Evolutionary conservation across 768 basidiomycete species (phyloP).

Genomic region (Suillus variegatus): DNA sequence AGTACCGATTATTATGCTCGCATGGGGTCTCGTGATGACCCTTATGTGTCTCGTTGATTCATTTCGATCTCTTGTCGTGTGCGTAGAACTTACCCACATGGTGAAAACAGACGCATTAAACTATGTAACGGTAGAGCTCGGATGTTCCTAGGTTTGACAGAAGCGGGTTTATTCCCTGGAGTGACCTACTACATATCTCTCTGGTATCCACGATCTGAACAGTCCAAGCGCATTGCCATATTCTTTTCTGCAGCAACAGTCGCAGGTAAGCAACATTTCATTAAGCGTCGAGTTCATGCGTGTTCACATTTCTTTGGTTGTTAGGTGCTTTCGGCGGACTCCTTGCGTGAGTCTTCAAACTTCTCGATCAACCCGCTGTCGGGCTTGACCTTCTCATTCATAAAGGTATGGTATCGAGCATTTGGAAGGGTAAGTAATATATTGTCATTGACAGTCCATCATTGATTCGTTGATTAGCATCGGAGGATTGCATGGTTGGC

Average conservation of each 20-base stretch:
- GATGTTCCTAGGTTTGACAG: constrained; percentile 47
- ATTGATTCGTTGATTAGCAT: constrained; percentile 9
- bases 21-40: constrained; percentile 41
- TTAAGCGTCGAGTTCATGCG: too few relatives aligned
- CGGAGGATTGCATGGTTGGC: constrained; percentile 36
- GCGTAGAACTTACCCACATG: constrained; percentile 14
- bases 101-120: not conserved
- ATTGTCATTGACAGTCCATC: not conserved
- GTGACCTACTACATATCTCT: constrained; percentile 50
- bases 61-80: constrained; percentile 33
- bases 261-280: constrained; percentile 36
- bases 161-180: constrained; percentile 46
- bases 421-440: constrained; percentile 32
- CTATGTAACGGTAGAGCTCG: constrained; percentile 30
- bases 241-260: constrained; percentile 66
- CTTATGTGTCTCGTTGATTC: constrained; percentile 40
- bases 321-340: constrained; percentile 49
- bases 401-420: constrained; percentile 36
- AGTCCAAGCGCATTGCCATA: constrained; percentile 57
- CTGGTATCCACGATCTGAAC: constrained; percentile 63
- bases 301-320: not conserved
- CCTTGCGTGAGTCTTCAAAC: constrained; percentile 37
- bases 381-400: not conserved
- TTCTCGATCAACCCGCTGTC: not conserved
- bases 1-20: constrained; percentile 43